phyloP scores from a whole-genome alignment of 768 basidiomycete species.

The Epithele typhae region DNA sequence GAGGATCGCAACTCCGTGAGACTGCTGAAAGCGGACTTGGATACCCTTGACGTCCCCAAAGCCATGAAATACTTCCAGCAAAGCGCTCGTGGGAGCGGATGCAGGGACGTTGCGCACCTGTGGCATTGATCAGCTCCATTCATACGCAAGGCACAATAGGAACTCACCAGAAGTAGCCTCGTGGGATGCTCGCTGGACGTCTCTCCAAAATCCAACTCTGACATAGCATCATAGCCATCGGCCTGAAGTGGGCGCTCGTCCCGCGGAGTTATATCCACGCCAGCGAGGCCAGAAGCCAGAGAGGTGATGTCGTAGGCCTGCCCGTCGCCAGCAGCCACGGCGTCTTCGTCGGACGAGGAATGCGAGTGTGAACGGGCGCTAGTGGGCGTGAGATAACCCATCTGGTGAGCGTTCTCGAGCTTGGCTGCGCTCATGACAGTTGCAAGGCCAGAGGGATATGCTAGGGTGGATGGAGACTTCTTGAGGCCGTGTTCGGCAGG shows the following conservation, averaged over 20 bases:
- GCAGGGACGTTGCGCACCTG: conserved; percentile 39
- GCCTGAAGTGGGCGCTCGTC: conserved; percentile 8
- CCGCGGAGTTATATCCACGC: conserved; percentile 15
- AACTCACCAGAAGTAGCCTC: conserved; percentile 25
- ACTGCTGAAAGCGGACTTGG: conserved; percentile 45
- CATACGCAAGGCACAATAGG: not conserved
- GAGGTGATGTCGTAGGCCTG: not conserved
- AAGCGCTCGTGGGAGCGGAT: conserved; percentile 26
- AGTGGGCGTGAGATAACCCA: conserved; percentile 17
- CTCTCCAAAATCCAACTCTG: conserved; percentile 6
- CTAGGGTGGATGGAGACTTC: not conserved
- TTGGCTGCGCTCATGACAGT: conserved; percentile 2
- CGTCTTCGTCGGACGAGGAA: conserved; percentile 10
- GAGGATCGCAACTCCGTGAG: conserved; percentile 50
- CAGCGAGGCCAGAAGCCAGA: conserved; percentile 5
- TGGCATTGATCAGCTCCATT: conserved; percentile 9
- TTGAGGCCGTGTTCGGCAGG: conserved; percentile 6
- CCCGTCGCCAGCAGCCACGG: not conserved
- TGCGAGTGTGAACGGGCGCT: conserved; percentile 17
- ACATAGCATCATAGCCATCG: not conserved
- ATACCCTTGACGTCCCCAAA: conserved; percentile 48
- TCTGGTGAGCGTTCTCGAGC: conserved; percentile 1
- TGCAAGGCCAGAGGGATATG: conserved; percentile 10
- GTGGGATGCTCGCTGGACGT: conserved; percentile 13
- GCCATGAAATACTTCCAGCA: conserved; percentile 26